Evolutionary conservation across 2,329 filamentous ascomycete species (phyloP).

Genomic region (Neurospora sp.): DNA sequence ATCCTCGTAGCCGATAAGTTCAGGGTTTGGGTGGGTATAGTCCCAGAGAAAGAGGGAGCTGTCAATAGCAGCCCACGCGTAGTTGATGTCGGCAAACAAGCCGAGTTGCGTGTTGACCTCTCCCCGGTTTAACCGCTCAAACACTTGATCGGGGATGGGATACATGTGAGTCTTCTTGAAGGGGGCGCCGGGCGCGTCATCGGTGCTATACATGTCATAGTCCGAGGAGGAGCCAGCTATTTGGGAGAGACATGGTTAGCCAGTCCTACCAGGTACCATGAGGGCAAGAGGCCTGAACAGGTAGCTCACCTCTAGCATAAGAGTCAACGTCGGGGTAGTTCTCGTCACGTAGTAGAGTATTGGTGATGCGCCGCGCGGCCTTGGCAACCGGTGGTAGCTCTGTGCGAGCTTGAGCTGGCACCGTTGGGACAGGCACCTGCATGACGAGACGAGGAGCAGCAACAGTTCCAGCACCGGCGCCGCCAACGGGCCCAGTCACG

Average conservation of each 20-base stretch:
- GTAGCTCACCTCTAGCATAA: constrained; percentile 71
- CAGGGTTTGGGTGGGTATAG: constrained; percentile 85
- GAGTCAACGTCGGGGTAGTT: constrained; percentile 82
- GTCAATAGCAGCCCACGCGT: constrained; percentile 93
- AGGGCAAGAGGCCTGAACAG: not conserved
- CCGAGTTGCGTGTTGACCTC: constrained; percentile 91
- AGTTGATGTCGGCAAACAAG: constrained; percentile 85
- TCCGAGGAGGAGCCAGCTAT: constrained; percentile 82
- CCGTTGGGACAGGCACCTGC: constrained; percentile 19
- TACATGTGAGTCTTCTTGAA: constrained; percentile 84
- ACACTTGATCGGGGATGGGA: constrained; percentile 82
- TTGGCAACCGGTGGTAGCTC: constrained; percentile 62
- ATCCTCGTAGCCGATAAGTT: constrained; percentile 87
- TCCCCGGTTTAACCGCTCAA: constrained; percentile 83
- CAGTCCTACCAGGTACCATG: not conserved
- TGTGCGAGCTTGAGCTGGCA: constrained; percentile 29
- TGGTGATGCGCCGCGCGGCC: constrained; percentile 76
- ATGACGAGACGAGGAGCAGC: constrained; percentile 2
- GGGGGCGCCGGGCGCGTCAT: constrained; percentile 65
- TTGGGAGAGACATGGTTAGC: constrained; percentile 19
- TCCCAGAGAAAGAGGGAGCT: constrained; percentile 97
- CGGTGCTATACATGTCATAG: constrained; percentile 64
- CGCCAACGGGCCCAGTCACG: constrained; percentile 4
- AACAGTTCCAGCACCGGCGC: constrained; percentile 11
- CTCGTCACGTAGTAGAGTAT: constrained; percentile 64